Evolutionary conservation across 345 rosid species (phyloP), one percentile per base, ranked within the genome.

Genomic region (Camelina sativa): DNA sequence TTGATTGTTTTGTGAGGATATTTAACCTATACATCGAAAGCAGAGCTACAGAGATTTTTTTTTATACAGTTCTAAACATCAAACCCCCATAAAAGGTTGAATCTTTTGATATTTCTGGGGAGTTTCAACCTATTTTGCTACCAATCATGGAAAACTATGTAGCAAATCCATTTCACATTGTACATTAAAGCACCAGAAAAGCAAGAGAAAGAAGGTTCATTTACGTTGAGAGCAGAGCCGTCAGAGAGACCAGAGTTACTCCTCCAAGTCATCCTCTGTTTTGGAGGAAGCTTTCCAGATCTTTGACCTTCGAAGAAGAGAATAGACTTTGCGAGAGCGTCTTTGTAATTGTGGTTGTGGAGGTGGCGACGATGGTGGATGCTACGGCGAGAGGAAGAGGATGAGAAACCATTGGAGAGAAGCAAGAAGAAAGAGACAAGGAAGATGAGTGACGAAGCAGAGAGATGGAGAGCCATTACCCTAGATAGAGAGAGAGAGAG

Each of bases 301-400:
- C 96, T 85, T 72, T 91, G 97, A 41, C 97, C 97, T 84, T 91
- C 97, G 54, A 86, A 92, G 79, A 84, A 95, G 54, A 92, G 84
- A 79, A 95, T 87, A 52, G 97, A 92, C 64, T 86, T 92, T 62
- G 91, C 73, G 53, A 95, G 92, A 51, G 99, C 99, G 43, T 88
- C 94, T 79, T 83, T 82, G 80, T 90, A 95, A 74, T 95, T 86
- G 44, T 89, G 91, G 75, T 51, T 75, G 38, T 92, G 81, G 46
- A 79, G 59, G 69, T 76, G 82, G 77, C 73, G 89, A 76, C 80
- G 87, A 73, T 51, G 81, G 70, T 76, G 80, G 17, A 59, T 58
- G 34, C 13, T 50, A 3, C 44, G 71, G 6, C 25, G 77, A 46
- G 72, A 35, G 12, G 78, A 56, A 1, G 47, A 76, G 28, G n/a